Base-by-base conservation (phyloP, 805 yeast species). In the Brettanomyces anomalus region DNA sequence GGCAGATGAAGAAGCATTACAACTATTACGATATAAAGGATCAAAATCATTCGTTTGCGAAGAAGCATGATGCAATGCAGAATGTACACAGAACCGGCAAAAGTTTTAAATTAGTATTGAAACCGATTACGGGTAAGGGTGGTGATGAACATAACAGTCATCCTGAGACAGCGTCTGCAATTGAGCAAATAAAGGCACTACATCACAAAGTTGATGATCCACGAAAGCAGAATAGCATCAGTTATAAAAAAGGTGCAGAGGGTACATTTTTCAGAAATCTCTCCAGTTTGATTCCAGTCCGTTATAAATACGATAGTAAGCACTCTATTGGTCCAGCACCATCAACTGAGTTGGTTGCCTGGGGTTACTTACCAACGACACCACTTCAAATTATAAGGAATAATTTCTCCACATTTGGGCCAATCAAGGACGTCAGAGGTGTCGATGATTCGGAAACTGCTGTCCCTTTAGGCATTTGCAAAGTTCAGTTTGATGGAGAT, bases 281-380 rank as follows among this genome's bases (percentile, higher is more conserved):
- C 11, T 36, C 26, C 3, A n/a, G 37, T 6, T 21, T 41, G 70
- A 65, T 21, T 5, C 33, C 38, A 14, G 16, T 34, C 15, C 46
- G 5, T 39, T 49, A 33, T 52, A 65, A 4, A 66, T 85, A 71
- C 56, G 95, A 87, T 57, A 14, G 14, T 10, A 71, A 78, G 45
- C 69, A 81, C 53, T 85, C 94, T 0, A 56, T 85, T 11, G 94
- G 93, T 0, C 79, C 82, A 0, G 76, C 79, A 15, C 96, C 95
- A 0, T 70, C 79, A 3, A 64, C 75, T 7, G 88, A 82, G 52
- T 59, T 88, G 33, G 74, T 87, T 1, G 68, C 85, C 4, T 81
- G 85, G 73, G 82, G 80, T 16, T 65, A 80, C 40, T 80, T 85
- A 3, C 53, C 71, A 3, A 64, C 75, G 3, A 68, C 74, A n/a